Evolutionary conservation across 2,329 filamentous ascomycete species (phyloP), one percentile per base, ranked within the genome.

Genomic region (Endothia cerciana): DNA sequence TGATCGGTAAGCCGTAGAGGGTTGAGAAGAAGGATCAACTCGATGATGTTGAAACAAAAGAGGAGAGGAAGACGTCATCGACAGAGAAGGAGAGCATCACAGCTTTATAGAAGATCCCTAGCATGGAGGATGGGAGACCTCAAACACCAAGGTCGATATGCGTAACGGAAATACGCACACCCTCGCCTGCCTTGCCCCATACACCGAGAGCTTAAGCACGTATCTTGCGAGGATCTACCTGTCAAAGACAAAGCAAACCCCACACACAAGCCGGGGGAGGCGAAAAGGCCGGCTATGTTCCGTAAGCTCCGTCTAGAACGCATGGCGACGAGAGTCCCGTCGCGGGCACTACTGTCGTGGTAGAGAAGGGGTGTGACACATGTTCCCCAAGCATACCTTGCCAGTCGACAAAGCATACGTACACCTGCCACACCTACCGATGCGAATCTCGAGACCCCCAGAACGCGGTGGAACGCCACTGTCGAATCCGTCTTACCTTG

Each of bases 101-200:
- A 25, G 28, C 28, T 65, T 62, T 67, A 65, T 65, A 67, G 59
- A 62, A 11, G 17, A 17, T 13, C 19, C 40, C 25, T 40, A 36
- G 25, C n/a, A 38, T 22, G 25, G 6, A 59, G 10, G 13, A 60
- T 51, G 56, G 61, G 60, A 63, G 62, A 41, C 53, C 38, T 55
- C 61, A 47, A 15, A 25, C 41, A 33, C 33, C 33, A 51, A 53
- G 55, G 13, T 28, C 43, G 28, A 36, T 38, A 43, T 60, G 57
- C 57, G 49, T 62, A 62, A 61, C 65, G 51, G 25, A 45, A 22
- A 66, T 55, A 56, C 47, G 61, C 61, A 65, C 25, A 45, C 60
- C 22, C 11, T 49, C 58, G 41, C 57, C 36, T 62, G 63, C 63
- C 63, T 65, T 33, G 58, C 58, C 30, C 47, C 60, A 55, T 51